These are phyloP conservation scores for Plenodomus tracheiphilus DNA, from an alignment of 2,329 filamentous ascomycete species.

Conservation along the genomic window DNA sequence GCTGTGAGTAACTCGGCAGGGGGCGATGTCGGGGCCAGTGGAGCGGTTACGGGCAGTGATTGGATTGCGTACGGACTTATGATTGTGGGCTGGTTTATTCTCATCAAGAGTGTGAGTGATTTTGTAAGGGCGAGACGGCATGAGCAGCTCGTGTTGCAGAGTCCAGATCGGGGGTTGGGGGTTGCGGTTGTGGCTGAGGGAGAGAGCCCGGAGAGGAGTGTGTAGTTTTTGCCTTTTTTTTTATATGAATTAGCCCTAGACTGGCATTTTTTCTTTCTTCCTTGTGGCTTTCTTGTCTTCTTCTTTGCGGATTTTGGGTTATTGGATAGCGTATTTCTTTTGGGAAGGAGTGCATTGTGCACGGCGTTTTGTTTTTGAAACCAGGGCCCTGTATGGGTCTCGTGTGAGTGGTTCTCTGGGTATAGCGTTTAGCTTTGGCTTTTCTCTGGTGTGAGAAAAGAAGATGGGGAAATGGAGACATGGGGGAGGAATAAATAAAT, in stretches of 20 bases:
- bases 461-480: no score
- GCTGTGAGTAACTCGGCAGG: conserved; percentile 33
- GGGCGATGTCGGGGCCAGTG: conserved; percentile 41
- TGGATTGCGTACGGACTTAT: conserved; percentile 92
- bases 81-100: conserved; percentile 97
- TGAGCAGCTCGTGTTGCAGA: conserved; percentile 90
- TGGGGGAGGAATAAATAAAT: no score
- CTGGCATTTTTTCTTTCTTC: no score
- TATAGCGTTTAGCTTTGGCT: no score
- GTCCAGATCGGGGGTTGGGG: conserved; percentile 82
- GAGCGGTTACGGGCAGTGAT: conserved; percentile 71
- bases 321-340: neutral
- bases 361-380: neutral
- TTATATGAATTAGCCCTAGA: neutral
- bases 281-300: neutral
- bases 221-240: conserved; percentile 27
- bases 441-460: no score
- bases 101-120: conserved; percentile 91
- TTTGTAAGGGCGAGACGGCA: conserved; percentile 86
- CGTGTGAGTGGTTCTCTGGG: no score
- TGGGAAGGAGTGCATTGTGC: neutral
- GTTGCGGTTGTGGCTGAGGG: conserved; percentile 86
- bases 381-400: no score
- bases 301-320: no score
- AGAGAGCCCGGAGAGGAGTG: conserved; percentile 71